Evolutionary conservation across 2,329 filamentous ascomycete genomes (phyloP).

Genomic region (Trichoderma citrinoviride): DNA sequence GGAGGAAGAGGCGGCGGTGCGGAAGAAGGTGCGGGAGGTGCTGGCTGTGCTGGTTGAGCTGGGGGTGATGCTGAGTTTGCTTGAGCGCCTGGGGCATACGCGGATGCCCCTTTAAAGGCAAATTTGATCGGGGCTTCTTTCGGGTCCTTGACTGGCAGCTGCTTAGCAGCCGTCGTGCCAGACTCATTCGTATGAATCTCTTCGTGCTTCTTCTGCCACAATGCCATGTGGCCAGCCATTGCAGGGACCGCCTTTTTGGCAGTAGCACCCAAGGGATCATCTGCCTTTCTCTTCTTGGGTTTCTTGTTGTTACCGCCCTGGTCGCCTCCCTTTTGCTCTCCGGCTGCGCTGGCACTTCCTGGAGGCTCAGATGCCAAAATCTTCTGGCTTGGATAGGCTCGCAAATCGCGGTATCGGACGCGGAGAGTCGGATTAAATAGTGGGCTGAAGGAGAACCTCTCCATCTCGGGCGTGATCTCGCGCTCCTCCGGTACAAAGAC

Average conservation of each 20-base stretch:
- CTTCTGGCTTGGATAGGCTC: slow-evolving; percentile 66
- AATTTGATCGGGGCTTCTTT: slow-evolving; percentile 32
- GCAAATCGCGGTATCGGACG: slow-evolving; percentile 74
- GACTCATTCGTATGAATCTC: slow-evolving; percentile 36
- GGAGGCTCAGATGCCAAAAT: slow-evolving; percentile 54
- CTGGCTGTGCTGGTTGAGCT: slow-evolving; percentile 17
- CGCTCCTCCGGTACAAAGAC: slow-evolving; percentile 76
- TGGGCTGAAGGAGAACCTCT: slow-evolving; percentile 66
- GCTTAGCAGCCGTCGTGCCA: background rate
- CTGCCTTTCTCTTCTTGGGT: slow-evolving; percentile 55
- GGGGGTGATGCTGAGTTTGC: slow-evolving; percentile 18
- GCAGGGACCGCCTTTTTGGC: slow-evolving; percentile 39
- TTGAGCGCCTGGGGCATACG: slow-evolving; percentile 21
- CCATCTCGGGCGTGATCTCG: slow-evolving; percentile 51
- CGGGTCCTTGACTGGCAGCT: slow-evolving; percentile 1
- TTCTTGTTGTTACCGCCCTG: slow-evolving; percentile 37
- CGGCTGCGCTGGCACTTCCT: slow-evolving; percentile 28
- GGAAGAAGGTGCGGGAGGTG: slow-evolving; percentile 23
- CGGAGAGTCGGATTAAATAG: slow-evolving; percentile 65
- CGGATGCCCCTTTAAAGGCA: slow-evolving; percentile 32
- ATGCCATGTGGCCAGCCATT: slow-evolving; percentile 45
- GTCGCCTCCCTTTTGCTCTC: slow-evolving; percentile 30
- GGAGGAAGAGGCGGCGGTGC: slow-evolving; percentile 12
- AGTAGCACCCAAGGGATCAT: slow-evolving; percentile 34
- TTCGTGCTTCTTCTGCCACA: slow-evolving; percentile 46